These are phyloP conservation scores for Calonectria leucothoes DNA, from an alignment of 2,329 filamentous ascomycete genomes.

Conservation along the genomic window DNA sequence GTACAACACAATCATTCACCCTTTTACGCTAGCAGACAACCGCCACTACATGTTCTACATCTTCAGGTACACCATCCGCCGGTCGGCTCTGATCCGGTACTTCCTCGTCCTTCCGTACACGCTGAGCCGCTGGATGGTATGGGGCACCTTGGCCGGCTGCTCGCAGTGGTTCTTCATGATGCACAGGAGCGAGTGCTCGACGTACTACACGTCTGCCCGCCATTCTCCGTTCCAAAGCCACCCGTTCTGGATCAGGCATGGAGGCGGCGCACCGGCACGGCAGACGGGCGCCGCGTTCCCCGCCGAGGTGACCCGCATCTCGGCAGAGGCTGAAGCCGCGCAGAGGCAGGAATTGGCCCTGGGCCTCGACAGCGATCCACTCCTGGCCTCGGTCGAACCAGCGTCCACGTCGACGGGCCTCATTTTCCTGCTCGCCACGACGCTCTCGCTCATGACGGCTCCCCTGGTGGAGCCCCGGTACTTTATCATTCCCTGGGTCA, in stretches of 20 bases:
- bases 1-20: constrained; percentile 93
- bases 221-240: constrained; percentile 42
- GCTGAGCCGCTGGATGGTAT: constrained; percentile 74
- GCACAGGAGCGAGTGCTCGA: constrained; percentile 30
- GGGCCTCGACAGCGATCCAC: constrained; percentile 39
- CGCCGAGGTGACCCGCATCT: not conserved
- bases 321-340: constrained; percentile 14
- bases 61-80: constrained; percentile 84
- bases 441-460: constrained; percentile 85
- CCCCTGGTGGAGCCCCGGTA: constrained; percentile 96
- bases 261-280: not conserved
- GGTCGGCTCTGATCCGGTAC: constrained; percentile 73
- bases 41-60: constrained; percentile 97
- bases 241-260: constrained; percentile 39
- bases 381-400: constrained; percentile 43
- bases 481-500: constrained; percentile 94
- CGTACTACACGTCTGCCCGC: constrained; percentile 7
- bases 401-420: constrained; percentile 63
- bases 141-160: constrained; percentile 69
- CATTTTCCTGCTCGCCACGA: constrained; percentile 74
- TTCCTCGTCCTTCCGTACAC: constrained; percentile 78
- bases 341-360: constrained; percentile 21
- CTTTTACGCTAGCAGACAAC: constrained; percentile 96
- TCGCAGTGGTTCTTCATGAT: constrained; percentile 31
- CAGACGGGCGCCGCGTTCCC: constrained; percentile 28